Conservation (phyloP, 306 rosid genomes). For the Abrus pulchellus region DNA sequence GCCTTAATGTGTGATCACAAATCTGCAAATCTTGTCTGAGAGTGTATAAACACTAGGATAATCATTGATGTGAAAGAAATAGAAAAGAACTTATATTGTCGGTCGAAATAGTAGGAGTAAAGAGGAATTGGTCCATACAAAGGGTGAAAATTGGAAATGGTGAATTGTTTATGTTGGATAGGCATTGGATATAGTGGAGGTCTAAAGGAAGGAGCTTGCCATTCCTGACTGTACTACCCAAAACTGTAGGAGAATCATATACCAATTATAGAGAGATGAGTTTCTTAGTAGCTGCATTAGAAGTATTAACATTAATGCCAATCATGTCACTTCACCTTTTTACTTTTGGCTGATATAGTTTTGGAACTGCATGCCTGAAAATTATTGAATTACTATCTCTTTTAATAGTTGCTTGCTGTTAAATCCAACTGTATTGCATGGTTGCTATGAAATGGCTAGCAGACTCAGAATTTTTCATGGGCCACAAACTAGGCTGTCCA, state of each 20-base stretch:
- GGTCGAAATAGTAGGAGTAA: neutral
- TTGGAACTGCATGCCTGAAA: constrained; percentile 19
- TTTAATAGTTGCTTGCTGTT: constrained; percentile 32
- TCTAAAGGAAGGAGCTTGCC: neutral
- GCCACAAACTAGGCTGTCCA: constrained; percentile 23
- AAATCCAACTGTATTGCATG: constrained; percentile 1
- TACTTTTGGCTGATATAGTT: constrained; percentile 1
- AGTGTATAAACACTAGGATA: neutral
- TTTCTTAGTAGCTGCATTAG: neutral
- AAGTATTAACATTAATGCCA: neutral
- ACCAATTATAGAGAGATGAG: neutral
- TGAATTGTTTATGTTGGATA: neutral
- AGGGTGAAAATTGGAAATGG: neutral
- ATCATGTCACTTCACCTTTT: neutral
- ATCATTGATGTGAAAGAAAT: neutral
- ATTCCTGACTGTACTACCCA: neutral
- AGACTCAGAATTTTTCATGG: too few relatives aligned
- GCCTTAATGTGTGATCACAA: neutral
- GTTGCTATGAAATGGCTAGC: constrained; percentile 5
- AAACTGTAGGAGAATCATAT: neutral
- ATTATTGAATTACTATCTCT: constrained; percentile 28
- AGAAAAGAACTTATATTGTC: too few relatives aligned
- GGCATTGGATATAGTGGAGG: neutral
- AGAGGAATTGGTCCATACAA: neutral
- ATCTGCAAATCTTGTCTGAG: neutral